Base-by-base conservation (phyloP, 2,329 filamentous ascomycete species). In the Aspergillus sp. region DNA sequence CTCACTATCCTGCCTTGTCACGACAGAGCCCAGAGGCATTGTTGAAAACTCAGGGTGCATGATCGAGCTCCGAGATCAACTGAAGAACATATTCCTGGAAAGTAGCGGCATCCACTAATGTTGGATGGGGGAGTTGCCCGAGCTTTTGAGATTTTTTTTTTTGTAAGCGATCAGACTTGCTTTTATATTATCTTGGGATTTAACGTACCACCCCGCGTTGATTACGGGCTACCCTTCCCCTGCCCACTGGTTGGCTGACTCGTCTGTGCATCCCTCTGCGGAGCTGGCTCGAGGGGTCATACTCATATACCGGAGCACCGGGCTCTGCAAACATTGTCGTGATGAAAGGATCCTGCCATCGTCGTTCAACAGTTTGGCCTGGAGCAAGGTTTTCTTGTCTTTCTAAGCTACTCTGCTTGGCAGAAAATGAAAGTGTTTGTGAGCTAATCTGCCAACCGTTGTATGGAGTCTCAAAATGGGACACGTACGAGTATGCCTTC, bases 1-100 rank as follows among this genome's bases (percentile, higher is more conserved):
- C 13, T n/a, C 13, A 7, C 34, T n/a, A 6, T 7, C 4, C 3
- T 36, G 34, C 39, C 18, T 20, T 12, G 38, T 8, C 15, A n/a
- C 18, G 38, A n/a, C 2, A n/a, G 17, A 36, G 15, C 11, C 4
- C 15, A 30, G 20, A 41, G 17, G 13, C 30, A n/a, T 24, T 45
- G n/a, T 34, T 20, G 30, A n/a, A 11, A 13, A 15, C 4, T 36
- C 24, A 49, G 8, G 51, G 34, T 12, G 42, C 43, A 9, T 43
- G 32, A 41, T 54, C 51, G 22, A 54, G 42, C 51, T 54, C 51
- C 13, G 42, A 42, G 4, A 54, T 47, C 43, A 54, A 48, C 18
- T 9, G 34, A 32, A 48, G 43, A 39, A 54, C 51, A 39, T 54
- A 54, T 32, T 54, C 51, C 20, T 54, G 51, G 24, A 48, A 54